Base-by-base conservation (phyloP, 2,329 filamentous ascomycete genomes). In the Fusarium dimerum region DNA sequence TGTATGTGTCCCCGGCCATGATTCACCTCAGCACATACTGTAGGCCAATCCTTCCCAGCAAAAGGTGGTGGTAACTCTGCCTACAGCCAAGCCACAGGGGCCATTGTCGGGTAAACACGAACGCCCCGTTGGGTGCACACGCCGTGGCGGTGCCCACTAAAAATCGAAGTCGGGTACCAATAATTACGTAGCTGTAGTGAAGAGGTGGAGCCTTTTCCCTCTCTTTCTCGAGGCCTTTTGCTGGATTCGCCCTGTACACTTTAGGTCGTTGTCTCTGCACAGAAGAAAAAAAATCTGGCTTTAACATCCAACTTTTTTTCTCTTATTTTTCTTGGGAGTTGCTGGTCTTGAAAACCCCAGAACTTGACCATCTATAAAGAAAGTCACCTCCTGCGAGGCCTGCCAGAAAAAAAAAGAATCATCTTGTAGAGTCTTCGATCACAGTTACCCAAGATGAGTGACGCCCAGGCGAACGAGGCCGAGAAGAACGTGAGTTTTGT, bases 401-500 rank as follows among this genome's bases (percentile, higher is more conserved):
- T 26, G 20, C 7, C 20, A 26, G 20, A 60, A 57, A 56, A 49
- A 55, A 58, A 54, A 47, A 44, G 53, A 54, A 52, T 57, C 57
- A 59, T 53, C 61, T 57, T 59, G 29, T 55, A 54, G 58, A 54
- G 60, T 52, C 57, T 52, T 57, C 52, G 54, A 52, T 50, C 57
- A 26, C 53, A 55, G 60, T 61, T 59, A 57, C 73, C 32, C 83
- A 92, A 78, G 68, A 96, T 96, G 91, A 92, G 89, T 80, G 87
- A 92, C 77, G 80, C 87, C 70, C 86, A 90, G 78, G 85, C 85
- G 73, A 92, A 88, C 78, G 94, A 97, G 78, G 93, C 93, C 66
- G 94, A 99, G 85, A 97, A 97, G 85, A 99, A 97, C 77, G 83
- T 85, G 70, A 76, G 80, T 78, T 41, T 51, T 56, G 41, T 29